Evolutionary conservation across 805 yeast genomes (phyloP), one percentile per base, ranked within the genome.

Genomic region (Ogataea trehaloabstinens): DNA sequence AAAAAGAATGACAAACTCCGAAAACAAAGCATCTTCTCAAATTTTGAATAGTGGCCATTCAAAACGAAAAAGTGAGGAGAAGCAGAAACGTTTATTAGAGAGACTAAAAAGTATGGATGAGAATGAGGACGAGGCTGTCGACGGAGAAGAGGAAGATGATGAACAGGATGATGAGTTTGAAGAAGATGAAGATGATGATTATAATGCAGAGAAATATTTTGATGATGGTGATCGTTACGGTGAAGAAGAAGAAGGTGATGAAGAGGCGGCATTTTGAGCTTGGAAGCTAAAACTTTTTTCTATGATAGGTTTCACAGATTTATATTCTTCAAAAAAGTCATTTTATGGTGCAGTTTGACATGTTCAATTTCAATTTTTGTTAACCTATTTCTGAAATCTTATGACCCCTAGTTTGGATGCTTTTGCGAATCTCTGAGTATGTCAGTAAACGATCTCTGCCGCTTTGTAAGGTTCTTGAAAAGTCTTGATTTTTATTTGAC

Each of bases 181-280:
- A 44, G 88, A 81, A 46, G 84, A 82, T 40, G 88, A 82, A 19
- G 89, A 83, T 49, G 86, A 80, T 53, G 88, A 82, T 57, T 83
- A 83, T 53, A 83, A 83, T 52, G 91, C 91, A 6, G 91, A 83
- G 51, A 78, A 78, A 60, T 83, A 83, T 61, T 83, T 83, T 53
- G 89, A 83, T 55, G 82, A 75, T 48, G 84, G 82, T 31, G 86
- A 82, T 46, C 83, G 78, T 36, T 80, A 74, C 37, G 73, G 65
- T 28, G 78, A 69, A 16, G 81, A 71, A 27, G 82, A 71, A 35
- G 80, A 67, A 24, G 86, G 73, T n/a, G 83, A 74, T 38, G 82
- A 73, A 39, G 87, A 82, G 57, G 88, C 87, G 4, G 87, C 85
- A 10, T 82, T 80, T 47, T 82, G 62, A 55, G 8, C 31, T n/a